These are phyloP conservation scores for Lobosporangium transversale DNA, from an alignment of 192 early-diverging fungal species.

Conservation along the genomic window DNA sequence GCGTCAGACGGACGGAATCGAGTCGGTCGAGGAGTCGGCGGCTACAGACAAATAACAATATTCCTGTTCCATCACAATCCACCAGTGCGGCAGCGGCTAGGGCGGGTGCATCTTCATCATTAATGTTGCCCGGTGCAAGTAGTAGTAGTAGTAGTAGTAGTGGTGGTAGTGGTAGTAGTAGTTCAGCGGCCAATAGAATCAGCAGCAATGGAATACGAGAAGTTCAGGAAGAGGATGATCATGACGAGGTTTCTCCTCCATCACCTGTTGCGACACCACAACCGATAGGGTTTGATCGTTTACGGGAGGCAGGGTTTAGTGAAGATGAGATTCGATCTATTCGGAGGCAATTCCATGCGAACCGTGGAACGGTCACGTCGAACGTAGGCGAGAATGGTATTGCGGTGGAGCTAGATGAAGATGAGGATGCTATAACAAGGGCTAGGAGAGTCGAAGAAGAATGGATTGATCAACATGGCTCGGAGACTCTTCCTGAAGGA, in stretches of 20 bases:
- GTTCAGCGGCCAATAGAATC: too few relatives aligned
- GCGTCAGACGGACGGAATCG: neutral
- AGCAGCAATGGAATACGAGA: too few relatives aligned
- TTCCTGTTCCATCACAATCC: neutral
- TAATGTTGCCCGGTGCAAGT: constrained; percentile 13
- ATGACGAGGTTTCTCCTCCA: neutral
- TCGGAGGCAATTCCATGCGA: constrained; percentile 63
- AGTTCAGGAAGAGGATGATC: constrained; percentile 19
- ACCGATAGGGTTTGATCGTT: constrained; percentile 64
- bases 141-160: neutral
- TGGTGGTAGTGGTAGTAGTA: neutral
- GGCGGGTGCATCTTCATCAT: constrained; percentile 15
- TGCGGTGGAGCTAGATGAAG: constrained; percentile 28
- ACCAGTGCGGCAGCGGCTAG: constrained; percentile 9
- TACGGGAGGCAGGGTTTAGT: constrained; percentile 65
- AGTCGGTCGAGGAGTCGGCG: constrained; percentile 1
- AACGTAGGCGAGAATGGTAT: constrained; percentile 47
- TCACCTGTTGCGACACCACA: constrained; percentile 53
- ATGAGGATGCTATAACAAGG: constrained; percentile 39
- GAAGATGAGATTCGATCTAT: constrained; percentile 66
- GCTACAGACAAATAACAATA: neutral
- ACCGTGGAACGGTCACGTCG: constrained; percentile 51
- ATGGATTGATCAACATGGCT: constrained; percentile 66
- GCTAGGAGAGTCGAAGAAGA: constrained; percentile 60
- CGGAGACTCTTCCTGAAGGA: constrained; percentile 63